Evolutionary conservation across 1,139 yeast species (phyloP), one percentile per base, ranked within the genome.

Genomic region (Pichia norvegensis): DNA sequence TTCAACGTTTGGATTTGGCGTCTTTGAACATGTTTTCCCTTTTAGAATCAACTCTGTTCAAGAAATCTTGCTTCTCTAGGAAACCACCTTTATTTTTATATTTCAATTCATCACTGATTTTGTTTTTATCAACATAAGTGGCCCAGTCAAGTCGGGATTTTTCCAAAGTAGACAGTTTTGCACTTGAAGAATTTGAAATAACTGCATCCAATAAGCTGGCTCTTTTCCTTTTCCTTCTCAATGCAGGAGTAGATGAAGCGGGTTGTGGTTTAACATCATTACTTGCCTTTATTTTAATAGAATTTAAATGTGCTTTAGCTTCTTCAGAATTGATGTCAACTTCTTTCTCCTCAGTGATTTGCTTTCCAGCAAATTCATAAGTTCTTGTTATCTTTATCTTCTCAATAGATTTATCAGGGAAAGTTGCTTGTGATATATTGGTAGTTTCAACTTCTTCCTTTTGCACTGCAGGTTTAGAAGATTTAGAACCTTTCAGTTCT

Each of bases 61-160:
- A 71, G 72, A 94, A 92, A 56, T 85, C 97, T 62, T 92, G 97
- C 61, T 80, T 87, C 54, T 87, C 95, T 60, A 94, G 69, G 65
- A 81, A 92, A 14, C 98, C 98, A 27, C 67, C 70, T 63, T 77
- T 79, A 63, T 88, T 90, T 60, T 83, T 85, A 47, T 78, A 73
- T 46, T 74, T 74, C 61, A 92, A 73, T 53, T 92, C 98, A 54
- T 87, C 96, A 45, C 77, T 74, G 47, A 94, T 80, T 49, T 90
- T 88, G 52, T 82, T 80, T 55, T 82, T 73, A 64, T 92, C 97
- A 20, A 94, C 97, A 67, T 85, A 90, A 50, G 87, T 79, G 1
- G 95, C 95, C 96, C 98, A 92, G 64, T 92, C 98, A 48, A 92
- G 72, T 51, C 95, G 73, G 2, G 95, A 85, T 63, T 92, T 92